phyloP scores from a whole-genome alignment of 257 asterid species.

The Solanum etuberosum region DNA sequence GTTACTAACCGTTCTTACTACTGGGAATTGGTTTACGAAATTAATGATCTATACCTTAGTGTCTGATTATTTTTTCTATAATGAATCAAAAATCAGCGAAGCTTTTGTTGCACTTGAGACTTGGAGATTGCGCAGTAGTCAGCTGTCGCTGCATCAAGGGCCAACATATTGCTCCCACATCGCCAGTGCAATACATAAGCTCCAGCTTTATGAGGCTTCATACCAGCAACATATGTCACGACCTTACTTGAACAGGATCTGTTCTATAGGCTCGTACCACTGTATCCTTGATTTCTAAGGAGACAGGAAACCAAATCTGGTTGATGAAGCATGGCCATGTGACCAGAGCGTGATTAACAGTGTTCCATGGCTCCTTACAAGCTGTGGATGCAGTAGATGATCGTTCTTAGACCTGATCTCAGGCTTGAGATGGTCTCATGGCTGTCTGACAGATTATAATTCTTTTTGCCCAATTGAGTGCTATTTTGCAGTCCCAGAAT shows the following conservation, averaged over 20 bases:
- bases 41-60: too few relatives aligned
- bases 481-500: too few relatives aligned
- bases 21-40: background rate
- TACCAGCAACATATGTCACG: background rate
- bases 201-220: background rate
- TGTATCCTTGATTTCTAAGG: background rate
- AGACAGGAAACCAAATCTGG: background rate
- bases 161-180: background rate
- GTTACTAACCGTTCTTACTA: background rate
- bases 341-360: background rate
- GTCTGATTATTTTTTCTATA: too few relatives aligned
- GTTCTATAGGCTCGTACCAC: background rate
- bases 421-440: background rate
- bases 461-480: too few relatives aligned
- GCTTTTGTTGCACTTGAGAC: background rate
- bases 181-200: background rate
- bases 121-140: background rate
- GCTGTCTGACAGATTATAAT: background rate
- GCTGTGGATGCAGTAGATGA: background rate
- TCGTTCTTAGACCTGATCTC: background rate
- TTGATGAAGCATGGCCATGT: background rate
- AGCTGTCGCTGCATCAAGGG: background rate
- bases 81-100: background rate
- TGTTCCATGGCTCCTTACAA: accelerated
- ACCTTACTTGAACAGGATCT: background rate